These are phyloP conservation scores for Torulaspora pretoriensis DNA, from an alignment of 1,139 yeast species.

Conservation along the genomic window DNA sequence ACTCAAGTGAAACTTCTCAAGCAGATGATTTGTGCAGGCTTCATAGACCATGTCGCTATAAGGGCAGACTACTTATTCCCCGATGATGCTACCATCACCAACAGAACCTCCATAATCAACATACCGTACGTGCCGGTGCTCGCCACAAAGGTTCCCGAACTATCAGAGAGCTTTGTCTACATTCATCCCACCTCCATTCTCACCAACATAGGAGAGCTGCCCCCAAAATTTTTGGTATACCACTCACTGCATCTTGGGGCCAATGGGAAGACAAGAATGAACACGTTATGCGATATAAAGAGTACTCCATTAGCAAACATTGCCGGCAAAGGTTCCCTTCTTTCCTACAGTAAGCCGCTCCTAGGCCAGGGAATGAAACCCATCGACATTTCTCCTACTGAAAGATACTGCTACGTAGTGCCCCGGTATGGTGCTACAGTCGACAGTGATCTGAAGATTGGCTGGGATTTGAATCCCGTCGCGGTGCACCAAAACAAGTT, in stretches of 20 bases:
- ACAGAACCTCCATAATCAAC: constrained; percentile 54
- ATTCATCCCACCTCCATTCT: constrained; percentile 75
- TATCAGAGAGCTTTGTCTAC: constrained; percentile 54
- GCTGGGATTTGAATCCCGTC: constrained; percentile 88
- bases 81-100: constrained; percentile 56
- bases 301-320: constrained; percentile 75
- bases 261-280: constrained; percentile 58
- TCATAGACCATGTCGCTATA: constrained; percentile 83
- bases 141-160: constrained; percentile 44
- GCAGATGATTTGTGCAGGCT: constrained; percentile 92
- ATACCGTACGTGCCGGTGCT: constrained; percentile 74
- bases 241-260: constrained; percentile 51
- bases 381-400: constrained; percentile 54
- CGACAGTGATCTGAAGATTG: constrained; percentile 72
- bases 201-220: constrained; percentile 47
- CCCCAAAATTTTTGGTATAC: constrained; percentile 74
- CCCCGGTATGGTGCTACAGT: constrained; percentile 85
- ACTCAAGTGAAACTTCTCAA: constrained; percentile 73
- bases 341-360: constrained; percentile 84
- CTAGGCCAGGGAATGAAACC: constrained; percentile 84
- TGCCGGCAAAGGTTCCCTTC: constrained; percentile 64
- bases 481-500: constrained; percentile 66
- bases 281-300: constrained; percentile 68
- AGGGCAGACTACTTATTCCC: constrained; percentile 67
- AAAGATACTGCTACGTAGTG: constrained; percentile 82